Evolutionary conservation across 208 protist genomes (phyloP), one percentile per base, ranked within the genome.

Genomic region (Leishmania martiniquensis): DNA sequence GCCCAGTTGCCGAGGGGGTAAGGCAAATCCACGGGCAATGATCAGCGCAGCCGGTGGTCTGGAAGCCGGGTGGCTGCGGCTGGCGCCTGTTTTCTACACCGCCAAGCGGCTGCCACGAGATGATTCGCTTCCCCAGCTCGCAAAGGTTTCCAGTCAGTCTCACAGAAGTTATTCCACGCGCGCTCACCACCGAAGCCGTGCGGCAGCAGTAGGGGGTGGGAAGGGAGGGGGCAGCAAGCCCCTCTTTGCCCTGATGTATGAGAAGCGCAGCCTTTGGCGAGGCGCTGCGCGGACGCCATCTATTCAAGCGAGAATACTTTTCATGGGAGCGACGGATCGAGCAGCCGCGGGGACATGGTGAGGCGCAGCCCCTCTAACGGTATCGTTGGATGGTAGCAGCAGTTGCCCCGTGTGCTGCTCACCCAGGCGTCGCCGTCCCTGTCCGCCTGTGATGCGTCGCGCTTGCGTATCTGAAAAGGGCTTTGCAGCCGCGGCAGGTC

Each of bases 341-440:
- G 29, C n/a, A 72, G 45, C 29, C 47, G 44, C 15, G 72, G 68
- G 9, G 77, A 82, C 15, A 77, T 5, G 20, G 45, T 51, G 20
- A 76, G 49, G 34, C 73, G 71, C 47, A 82, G 49, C 0, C 57
- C 62, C 44, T 82, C 77, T 47, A 77, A 55, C 20, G 77, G 54
- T 49, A 67, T 55, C 25, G 73, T 77, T 25, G 77, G 70, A 39
- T 68, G 69, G 55, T 82, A 82, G 65, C 77, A 77, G 52, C 77
- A 59, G 47, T 25, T 76, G 7, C 39, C 44, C 17, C 1, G 32
- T 12, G 4, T 32, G 29, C 68, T 55, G 57, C 47, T 39, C 32
- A 42, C 32, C 29, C 57, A 59, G 34, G 15, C 25, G 49, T 47
- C 52, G 0, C 7, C 42, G 20, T n/a, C 49, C 71, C 34, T 42